Conservation (phyloP, 2,329 filamentous ascomycete species). For the Monosporascus cannonballus region DNA sequence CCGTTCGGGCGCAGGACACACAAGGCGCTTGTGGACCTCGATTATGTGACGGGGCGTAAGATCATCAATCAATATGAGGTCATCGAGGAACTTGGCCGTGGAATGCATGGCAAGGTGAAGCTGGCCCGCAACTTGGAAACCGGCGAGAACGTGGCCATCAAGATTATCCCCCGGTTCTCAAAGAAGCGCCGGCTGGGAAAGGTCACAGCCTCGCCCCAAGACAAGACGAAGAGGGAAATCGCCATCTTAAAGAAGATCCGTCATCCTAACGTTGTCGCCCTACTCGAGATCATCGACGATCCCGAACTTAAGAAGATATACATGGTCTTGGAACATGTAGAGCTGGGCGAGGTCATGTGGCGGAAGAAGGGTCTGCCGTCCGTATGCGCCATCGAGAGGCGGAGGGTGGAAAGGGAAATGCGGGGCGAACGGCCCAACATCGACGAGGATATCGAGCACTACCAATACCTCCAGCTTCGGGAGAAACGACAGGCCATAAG, state of each 20-base stretch:
- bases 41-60: constrained; percentile 85
- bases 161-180: constrained; percentile 94
- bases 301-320: constrained; percentile 96
- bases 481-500: constrained; percentile 54
- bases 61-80: constrained; percentile 98
- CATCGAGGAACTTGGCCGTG: constrained; percentile 90
- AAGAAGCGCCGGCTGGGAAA: constrained; percentile 89
- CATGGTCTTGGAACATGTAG: constrained; percentile 92
- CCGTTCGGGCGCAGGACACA: constrained; percentile 57
- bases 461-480: constrained; percentile 52
- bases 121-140: constrained; percentile 75
- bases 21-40: constrained; percentile 84
- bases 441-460: constrained; percentile 52
- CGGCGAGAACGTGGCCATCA: constrained; percentile 83
- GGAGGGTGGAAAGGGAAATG: constrained; percentile 69
- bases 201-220: constrained; percentile 61
- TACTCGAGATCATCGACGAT: constrained; percentile 96
- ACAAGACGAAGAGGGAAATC: constrained; percentile 91
- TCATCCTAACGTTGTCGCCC: constrained; percentile 91
- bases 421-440: constrained; percentile 48
- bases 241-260: constrained; percentile 97
- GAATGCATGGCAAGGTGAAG: constrained; percentile 97
- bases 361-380: constrained; percentile 80
- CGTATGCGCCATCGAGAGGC: constrained; percentile 76
- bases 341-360: constrained; percentile 92